Conservation (phyloP, 2,329 filamentous ascomycete species). For the Chrysoporthe cubensis region DNA sequence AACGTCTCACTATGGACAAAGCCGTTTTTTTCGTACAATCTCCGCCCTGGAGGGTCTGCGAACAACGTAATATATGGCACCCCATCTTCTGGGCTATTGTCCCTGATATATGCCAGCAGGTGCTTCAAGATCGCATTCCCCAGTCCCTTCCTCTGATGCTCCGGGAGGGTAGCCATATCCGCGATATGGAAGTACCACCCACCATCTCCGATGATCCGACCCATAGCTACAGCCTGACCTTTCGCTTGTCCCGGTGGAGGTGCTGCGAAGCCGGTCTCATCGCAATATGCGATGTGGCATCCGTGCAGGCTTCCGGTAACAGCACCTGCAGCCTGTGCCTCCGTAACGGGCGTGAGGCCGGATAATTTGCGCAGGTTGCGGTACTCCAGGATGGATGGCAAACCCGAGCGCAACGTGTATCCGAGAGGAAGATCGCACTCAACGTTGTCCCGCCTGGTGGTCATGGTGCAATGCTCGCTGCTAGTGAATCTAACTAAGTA, state of each 20-base stretch:
- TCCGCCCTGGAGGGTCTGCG: slow-evolving; percentile 49
- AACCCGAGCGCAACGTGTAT: slow-evolving; percentile 42
- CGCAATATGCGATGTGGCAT: slow-evolving; percentile 42
- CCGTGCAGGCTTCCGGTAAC: slow-evolving; percentile 47
- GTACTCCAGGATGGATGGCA: slow-evolving; percentile 42
- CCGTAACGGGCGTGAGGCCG: slow-evolving; percentile 43
- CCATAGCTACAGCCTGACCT: slow-evolving; percentile 47
- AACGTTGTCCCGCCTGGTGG: not conserved
- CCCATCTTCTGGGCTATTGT: slow-evolving; percentile 41
- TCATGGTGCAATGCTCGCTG: not conserved
- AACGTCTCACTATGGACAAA: slow-evolving; percentile 46
- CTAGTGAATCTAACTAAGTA: too few species aligned
- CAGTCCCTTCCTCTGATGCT: slow-evolving; percentile 52
- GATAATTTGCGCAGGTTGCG: slow-evolving; percentile 42
- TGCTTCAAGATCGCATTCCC: slow-evolving; percentile 49
- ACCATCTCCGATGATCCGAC: slow-evolving; percentile 54
- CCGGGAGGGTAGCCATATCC: slow-evolving; percentile 54
- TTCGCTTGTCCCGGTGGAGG: not conserved
- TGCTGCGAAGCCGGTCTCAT: not conserved
- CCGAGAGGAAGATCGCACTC: slow-evolving; percentile 25
- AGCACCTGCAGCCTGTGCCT: slow-evolving; percentile 42
- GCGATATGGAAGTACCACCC: slow-evolving; percentile 55
- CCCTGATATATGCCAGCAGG: slow-evolving; percentile 46
- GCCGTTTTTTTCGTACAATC: slow-evolving; percentile 50
- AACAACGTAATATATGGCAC: slow-evolving; percentile 48